phyloP scores from a whole-genome alignment of 805 yeast genomes.

The Cyberlindnera suaveolens region DNA sequence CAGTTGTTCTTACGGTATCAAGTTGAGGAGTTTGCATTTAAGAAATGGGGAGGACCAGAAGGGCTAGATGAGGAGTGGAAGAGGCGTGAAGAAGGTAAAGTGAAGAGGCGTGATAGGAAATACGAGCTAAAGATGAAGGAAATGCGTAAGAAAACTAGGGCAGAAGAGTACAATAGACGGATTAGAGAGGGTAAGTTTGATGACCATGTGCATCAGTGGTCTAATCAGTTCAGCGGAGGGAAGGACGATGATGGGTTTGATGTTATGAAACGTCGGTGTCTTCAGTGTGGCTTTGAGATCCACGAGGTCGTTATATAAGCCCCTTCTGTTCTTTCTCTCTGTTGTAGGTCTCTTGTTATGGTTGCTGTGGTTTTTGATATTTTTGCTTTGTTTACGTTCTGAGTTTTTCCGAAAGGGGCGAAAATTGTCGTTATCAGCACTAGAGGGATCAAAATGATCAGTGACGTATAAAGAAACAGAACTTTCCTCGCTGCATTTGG shows the following conservation, averaged over 20 bases:
- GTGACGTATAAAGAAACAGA: no score
- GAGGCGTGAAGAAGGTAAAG: constrained; percentile 64
- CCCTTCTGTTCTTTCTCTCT: neutral
- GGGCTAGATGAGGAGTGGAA: constrained; percentile 92
- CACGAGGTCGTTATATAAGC: constrained; percentile 51
- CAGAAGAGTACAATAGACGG: constrained; percentile 78
- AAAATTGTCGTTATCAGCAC: no score
- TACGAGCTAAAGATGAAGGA: constrained; percentile 74
- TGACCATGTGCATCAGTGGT: constrained; percentile 72
- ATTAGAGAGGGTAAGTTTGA: constrained; percentile 53
- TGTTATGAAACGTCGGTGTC: constrained; percentile 55
- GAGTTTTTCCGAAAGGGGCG: neutral
- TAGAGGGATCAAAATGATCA: no score
- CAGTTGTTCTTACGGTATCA: constrained; percentile 85
- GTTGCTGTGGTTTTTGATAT: neutral
- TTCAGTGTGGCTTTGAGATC: constrained; percentile 76
- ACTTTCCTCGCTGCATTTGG: no score
- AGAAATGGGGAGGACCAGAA: constrained; percentile 91
- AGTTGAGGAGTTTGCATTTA: constrained; percentile 87
- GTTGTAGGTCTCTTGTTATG: no score
- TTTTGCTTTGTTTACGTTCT: neutral
- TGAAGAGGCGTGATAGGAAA: constrained; percentile 69
- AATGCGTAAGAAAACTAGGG: constrained; percentile 88
- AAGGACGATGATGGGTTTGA: constrained; percentile 34
- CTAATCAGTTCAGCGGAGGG: constrained; percentile 44